Base-by-base conservation (phyloP, 208 protist genomes). In the Phytomonas francai region DNA sequence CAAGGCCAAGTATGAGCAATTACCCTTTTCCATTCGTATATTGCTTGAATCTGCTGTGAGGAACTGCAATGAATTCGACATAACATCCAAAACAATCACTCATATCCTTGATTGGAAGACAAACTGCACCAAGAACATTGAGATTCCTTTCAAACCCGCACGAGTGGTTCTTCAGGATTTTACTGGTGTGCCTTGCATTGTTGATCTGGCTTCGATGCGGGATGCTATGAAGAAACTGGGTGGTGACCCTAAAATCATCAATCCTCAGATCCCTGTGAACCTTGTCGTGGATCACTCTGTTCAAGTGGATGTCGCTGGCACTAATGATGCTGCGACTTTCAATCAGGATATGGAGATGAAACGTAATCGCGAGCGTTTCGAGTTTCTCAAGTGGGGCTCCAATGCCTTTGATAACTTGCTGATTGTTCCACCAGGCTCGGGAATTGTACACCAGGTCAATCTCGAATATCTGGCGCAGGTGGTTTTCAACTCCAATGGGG, bases 401-500 rank as follows among this genome's bases (percentile, higher is more conserved):
- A 91, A 88, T 66, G 93, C 96, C 28, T 98, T 99, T 76, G 74
- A 98, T 67, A 92, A 95, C 68, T 73, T 99, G 0, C 78, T 92
- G 14, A 98, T 99, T 71, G 96, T 98, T 30, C 97, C 97, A 39
- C 97, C 97, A 28, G 97, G 97, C 64, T 90, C 89, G 51, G 97
- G 97, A 74, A 98, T 98, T 89, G 97, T 98, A 34, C 97, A 98
- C 69, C 97, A 99, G 84, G 93, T 99, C 25, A 99, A 99, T 74
- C 85, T 99, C 28, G 97, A 99, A 73, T 98, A 99, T 84, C 85
- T 98, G 54, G 96, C 97, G 58, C 93, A 85, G 61, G 89, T 94
- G 28, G 95, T 99, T 39, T 97, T 98, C 72, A 89, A 98, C 72
- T 77, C 79, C 45, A 74, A 95, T 29, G 88, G 84, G 42, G 31